Percentiles rank a stretch among this genome's conserved stretches.
phyloP scores from a whole-genome alignment of 2,329 filamentous ascomycete genomes.

The Colletotrichum ledebouriae region DNA sequence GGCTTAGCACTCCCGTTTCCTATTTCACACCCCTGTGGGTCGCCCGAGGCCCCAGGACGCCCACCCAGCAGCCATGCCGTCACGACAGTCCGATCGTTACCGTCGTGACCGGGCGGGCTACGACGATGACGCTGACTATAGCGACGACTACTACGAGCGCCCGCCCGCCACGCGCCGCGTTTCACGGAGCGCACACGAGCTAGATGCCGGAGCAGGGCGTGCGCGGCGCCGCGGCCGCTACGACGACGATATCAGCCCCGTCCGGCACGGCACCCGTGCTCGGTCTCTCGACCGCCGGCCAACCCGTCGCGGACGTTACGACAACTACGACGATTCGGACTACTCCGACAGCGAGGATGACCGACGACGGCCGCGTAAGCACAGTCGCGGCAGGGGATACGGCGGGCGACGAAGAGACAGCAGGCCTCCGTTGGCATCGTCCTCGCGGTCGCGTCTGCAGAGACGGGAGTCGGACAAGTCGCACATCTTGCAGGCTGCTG shows the following conservation, averaged over 20 bases:
- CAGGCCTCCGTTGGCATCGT: constrained; percentile 8
- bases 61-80: constrained; percentile 22
- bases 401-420: constrained; percentile 3
- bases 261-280: constrained; percentile 12
- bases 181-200: constrained; percentile 25
- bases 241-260: constrained; percentile 24
- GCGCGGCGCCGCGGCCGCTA: constrained; percentile 16
- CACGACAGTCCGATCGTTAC: constrained; percentile 30
- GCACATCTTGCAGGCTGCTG: constrained; percentile 37
- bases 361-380: constrained; percentile 9
- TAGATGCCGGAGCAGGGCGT: constrained; percentile 21
- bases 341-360: constrained; percentile 36
- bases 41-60: neutral
- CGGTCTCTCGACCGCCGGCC: constrained; percentile 31
- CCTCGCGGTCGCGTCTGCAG: neutral
- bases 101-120: constrained; percentile 13
- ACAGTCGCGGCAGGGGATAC: neutral
- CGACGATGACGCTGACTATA: constrained; percentile 33
- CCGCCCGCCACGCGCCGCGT: constrained; percentile 26
- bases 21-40: constrained; percentile 4
- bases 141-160: constrained; percentile 19
- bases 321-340: constrained; percentile 32
- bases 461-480: constrained; percentile 22
- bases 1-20: constrained; percentile 2
- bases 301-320: constrained; percentile 13